A percentile compares a stretch with the other conserved stretches of the same genome.
Conservation (phyloP, 2,329 filamentous ascomycete genomes). For the Drechslerella dactyloides region DNA sequence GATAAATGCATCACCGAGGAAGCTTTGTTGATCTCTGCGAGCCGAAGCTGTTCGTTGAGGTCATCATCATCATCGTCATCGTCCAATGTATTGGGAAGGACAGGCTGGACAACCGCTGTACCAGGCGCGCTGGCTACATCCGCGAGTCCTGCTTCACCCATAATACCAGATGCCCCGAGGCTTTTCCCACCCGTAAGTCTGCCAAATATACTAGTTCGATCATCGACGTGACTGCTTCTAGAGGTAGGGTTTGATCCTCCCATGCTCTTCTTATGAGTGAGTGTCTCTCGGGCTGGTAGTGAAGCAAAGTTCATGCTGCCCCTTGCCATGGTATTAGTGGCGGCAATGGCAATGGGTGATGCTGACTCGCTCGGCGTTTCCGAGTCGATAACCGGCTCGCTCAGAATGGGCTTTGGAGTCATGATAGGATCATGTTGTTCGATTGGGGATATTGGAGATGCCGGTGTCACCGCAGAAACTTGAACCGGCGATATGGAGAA, state of each 20-base stretch:
- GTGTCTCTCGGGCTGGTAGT: conserved; percentile 84
- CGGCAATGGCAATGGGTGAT: conserved; percentile 15
- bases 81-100: conserved; percentile 56
- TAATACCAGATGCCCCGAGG: conserved; percentile 63
- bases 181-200: conserved; percentile 76
- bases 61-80: conserved; percentile 58
- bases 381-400: conserved; percentile 60
- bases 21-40: conserved; percentile 61
- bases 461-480: conserved; percentile 52
- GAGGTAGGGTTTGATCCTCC: conserved; percentile 68
- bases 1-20: conserved; percentile 63
- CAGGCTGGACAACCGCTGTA: background rate
- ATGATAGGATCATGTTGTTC: conserved; percentile 32
- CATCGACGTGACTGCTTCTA: conserved; percentile 78
- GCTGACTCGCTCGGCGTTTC: conserved; percentile 59
- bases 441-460: conserved; percentile 53
- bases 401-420: conserved; percentile 46
- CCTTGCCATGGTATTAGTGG: conserved; percentile 62
- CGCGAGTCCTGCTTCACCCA: conserved; percentile 4
- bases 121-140: conserved; percentile 6
- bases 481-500: conserved; percentile 49
- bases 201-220: conserved; percentile 74
- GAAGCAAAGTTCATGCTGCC: conserved; percentile 95
- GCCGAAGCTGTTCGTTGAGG: conserved; percentile 45
- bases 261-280: conserved; percentile 82